Base-by-base conservation (phyloP, 2,329 filamentous ascomycete species). In the Gnomoniopsis sp. region DNA sequence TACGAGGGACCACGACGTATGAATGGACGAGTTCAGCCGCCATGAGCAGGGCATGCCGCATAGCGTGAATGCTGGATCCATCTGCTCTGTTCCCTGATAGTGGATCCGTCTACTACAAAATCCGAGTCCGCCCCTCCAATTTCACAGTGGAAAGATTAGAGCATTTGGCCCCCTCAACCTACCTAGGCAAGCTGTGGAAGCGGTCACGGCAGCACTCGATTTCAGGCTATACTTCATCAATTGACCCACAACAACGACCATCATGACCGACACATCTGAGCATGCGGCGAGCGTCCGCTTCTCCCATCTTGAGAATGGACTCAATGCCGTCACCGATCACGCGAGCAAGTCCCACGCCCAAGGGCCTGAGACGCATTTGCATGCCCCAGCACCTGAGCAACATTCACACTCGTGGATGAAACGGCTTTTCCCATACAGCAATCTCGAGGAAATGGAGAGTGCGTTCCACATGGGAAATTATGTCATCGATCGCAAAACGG, bases 381-480 rank as follows among this genome's bases (percentile, higher is more conserved):
- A 65, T 49, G 54, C 51, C 7, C 62, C 64, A 0, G 53, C 64
- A 11, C 47, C 49, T 14, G 48, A 57, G 34, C 58, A 33, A 17
- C 22, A 49, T 19, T 53, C 65, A 11, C 66, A 68, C 57, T 3
- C 60, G 8, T 65, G 60, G 64, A 55, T 67, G 50, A 34, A 50
- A 26, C 58, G 57, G 19, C 56, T 63, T 44, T 57, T 68, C 33
- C 65, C 66, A 17, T 56, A 54, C 55, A 47, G 55, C 11, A 52
- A 36, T 19, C 62, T 74, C 33, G 65, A 73, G 55, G 65, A 69
- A 14, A 61, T 74, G 49, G 73, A 76, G 55, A 64, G 56, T 11
- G 62, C 66, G 14, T 75, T 69, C 64, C 73, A 77, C 55, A 61
- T 75, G 62, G 75, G 75, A 41, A 77, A 77, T 65, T 77, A 75